Conservation (phyloP, 140 eudicot species). For the Senecio squalidus region DNA sequence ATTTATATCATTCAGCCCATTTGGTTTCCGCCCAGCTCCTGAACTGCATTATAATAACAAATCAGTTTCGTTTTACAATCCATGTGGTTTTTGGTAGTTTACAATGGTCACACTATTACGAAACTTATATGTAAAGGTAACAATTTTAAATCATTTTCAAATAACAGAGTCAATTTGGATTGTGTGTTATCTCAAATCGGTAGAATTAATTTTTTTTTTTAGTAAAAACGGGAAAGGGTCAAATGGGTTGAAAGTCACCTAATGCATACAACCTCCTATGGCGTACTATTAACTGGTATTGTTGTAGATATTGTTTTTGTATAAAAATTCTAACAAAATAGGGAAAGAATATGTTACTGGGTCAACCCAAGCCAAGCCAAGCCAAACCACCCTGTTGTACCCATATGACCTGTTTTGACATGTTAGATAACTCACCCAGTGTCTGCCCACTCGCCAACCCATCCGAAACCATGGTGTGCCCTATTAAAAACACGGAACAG, state of each 20-base stretch:
- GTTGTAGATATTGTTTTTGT: too few species aligned
- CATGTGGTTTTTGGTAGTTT: background rate
- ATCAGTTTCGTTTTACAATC: background rate
- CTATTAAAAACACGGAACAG: constrained; percentile 27
- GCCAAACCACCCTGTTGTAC: too few species aligned
- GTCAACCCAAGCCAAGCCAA: too few species aligned
- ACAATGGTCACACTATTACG: background rate
- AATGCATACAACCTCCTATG: too few species aligned
- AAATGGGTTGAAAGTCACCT: too few species aligned
- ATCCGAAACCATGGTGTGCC: constrained; percentile 95
- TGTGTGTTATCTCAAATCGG: background rate
- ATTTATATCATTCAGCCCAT: constrained; percentile 41
- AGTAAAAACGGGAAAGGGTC: too few species aligned
- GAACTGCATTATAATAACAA: constrained; percentile 45
- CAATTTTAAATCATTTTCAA: background rate
- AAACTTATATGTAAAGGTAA: background rate
- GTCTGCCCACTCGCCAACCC: constrained; percentile 99
- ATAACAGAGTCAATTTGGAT: background rate
- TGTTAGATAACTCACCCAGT: constrained; percentile 55
- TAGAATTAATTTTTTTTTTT: too few species aligned
- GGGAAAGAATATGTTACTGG: too few species aligned
- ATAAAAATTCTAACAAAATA: too few species aligned
- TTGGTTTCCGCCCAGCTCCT: constrained; percentile 49
- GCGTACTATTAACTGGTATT: too few species aligned
- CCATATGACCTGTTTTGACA: too few species aligned